These are phyloP conservation scores for Auriscalpium orientale DNA, from an alignment of 768 basidiomycete genomes.

Conservation along the genomic window DNA sequence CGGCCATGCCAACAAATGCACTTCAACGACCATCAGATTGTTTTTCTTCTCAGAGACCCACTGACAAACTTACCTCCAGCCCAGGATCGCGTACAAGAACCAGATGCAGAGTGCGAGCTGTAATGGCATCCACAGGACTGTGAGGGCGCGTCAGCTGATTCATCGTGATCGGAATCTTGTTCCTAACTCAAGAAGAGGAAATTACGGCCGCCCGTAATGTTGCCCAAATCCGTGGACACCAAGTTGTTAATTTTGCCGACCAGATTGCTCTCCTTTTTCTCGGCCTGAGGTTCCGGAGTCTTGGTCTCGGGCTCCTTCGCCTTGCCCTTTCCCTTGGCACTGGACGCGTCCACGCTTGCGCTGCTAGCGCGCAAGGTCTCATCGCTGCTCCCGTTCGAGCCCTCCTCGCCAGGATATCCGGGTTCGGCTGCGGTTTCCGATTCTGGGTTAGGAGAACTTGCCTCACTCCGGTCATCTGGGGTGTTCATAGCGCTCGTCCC, in stretches of 20 bases:
- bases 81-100: slow-evolving; percentile 40
- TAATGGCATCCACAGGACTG: slow-evolving; percentile 32
- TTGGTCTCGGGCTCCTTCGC: background rate
- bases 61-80: slow-evolving; percentile 33
- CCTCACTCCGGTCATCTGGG: background rate
- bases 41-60: too few relatives aligned
- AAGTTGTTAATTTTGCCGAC: slow-evolving; percentile 75
- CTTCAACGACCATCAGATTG: slow-evolving; percentile 5
- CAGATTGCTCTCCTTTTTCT: slow-evolving; percentile 33
- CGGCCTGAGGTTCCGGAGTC: background rate
- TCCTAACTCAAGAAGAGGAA: slow-evolving; percentile 12
- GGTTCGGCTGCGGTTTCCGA: background rate
- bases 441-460: background rate
- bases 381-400: background rate
- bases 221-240: slow-evolving; percentile 53
- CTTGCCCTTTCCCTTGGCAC: background rate
- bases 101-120: slow-evolving; percentile 32
- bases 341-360: slow-evolving; percentile 2
- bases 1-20: slow-evolving; percentile 33
- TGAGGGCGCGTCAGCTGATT: background rate
- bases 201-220: slow-evolving; percentile 22
- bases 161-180: background rate
- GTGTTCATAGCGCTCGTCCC: background rate
- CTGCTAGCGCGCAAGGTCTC: slow-evolving; percentile 1
- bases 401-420: background rate